A percentile compares a stretch with the other conserved stretches of the same genome.
Conservation (phyloP, 1,284 basidiomycete species). For the Papiliotrema fonsecae region DNA sequence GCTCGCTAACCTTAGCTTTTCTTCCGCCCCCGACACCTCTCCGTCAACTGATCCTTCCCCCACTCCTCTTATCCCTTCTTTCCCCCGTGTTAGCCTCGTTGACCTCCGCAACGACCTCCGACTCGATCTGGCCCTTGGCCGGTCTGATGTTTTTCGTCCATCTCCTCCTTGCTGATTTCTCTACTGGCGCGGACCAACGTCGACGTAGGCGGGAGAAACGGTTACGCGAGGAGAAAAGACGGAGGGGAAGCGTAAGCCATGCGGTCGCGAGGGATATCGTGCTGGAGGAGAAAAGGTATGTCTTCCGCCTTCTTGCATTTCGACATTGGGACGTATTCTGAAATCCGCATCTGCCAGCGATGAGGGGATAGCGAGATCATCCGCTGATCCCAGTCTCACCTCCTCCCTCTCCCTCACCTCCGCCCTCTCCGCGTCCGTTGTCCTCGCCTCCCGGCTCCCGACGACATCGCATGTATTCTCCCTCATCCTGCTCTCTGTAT, state of each 20-base stretch:
- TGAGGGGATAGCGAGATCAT: neutral
- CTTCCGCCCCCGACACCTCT: slow-evolving; percentile 33
- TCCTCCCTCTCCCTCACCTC: slow-evolving; percentile 92
- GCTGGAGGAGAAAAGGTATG: slow-evolving; percentile 33
- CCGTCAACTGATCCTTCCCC: slow-evolving; percentile 64
- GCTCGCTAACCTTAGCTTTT: slow-evolving; percentile 45
- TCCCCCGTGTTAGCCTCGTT: slow-evolving; percentile 87
- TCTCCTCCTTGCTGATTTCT: slow-evolving; percentile 64
- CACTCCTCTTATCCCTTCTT: slow-evolving; percentile 79
- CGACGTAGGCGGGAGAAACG: slow-evolving; percentile 12
- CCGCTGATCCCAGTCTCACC: slow-evolving; percentile 57
- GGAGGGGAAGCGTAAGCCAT: slow-evolving; percentile 7
- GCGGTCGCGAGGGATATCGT: slow-evolving; percentile 6
- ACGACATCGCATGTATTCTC: slow-evolving; percentile 85
- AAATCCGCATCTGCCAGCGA: neutral
- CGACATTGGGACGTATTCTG: neutral
- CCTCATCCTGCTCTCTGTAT: slow-evolving; percentile 78
- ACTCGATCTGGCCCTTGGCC: slow-evolving; percentile 93
- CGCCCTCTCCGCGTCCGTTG: slow-evolving; percentile 87
- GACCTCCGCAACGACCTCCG: slow-evolving; percentile 89
- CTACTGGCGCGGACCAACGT: slow-evolving; percentile 44
- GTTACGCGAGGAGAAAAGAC: slow-evolving; percentile 10
- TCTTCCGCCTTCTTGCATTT: neutral
- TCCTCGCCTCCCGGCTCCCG: slow-evolving; percentile 82
- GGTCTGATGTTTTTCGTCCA: slow-evolving; percentile 61